phyloP scores from a whole-genome alignment of 352 stramenopile genomes.

The Phytophthora pini region DNA sequence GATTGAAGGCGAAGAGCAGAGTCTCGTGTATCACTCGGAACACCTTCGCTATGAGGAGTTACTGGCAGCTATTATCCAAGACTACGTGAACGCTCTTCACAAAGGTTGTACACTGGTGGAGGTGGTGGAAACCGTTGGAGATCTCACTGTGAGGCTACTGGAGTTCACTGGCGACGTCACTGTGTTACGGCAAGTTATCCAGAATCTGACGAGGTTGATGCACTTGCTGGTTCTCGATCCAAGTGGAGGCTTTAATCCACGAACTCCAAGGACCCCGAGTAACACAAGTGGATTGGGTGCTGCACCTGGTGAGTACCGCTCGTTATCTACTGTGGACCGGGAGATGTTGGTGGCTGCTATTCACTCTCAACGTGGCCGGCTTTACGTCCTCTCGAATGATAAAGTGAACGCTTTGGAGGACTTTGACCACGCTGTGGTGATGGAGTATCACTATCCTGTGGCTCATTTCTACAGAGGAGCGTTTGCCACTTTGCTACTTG shows the following conservation, averaged over 20 bases:
- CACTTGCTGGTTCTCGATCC: slow-evolving; percentile 54
- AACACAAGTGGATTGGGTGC: slow-evolving; percentile 28
- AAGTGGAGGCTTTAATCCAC: slow-evolving; percentile 38
- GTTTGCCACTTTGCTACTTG: slow-evolving; percentile 53
- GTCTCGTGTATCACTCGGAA: slow-evolving; percentile 70
- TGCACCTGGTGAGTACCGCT: slow-evolving; percentile 15
- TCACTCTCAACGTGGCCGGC: slow-evolving; percentile 64
- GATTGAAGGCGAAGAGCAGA: slow-evolving; percentile 70
- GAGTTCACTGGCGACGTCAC: slow-evolving; percentile 70
- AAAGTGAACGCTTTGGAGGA: slow-evolving; percentile 52
- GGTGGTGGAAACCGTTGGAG: slow-evolving; percentile 77
- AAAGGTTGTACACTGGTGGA: slow-evolving; percentile 78
- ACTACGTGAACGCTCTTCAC: slow-evolving; percentile 75
- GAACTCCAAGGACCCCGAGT: slow-evolving; percentile 10
- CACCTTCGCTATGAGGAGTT: slow-evolving; percentile 73
- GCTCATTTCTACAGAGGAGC: slow-evolving; percentile 82
- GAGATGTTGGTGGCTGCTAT: slow-evolving; percentile 66
- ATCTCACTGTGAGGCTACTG: slow-evolving; percentile 68
- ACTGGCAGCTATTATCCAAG: slow-evolving; percentile 69
- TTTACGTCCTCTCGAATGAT: slow-evolving; percentile 70
- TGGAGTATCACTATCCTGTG: slow-evolving; percentile 82
- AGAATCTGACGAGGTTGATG: slow-evolving; percentile 66
- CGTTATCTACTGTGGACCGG: slow-evolving; percentile 44
- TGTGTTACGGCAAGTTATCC: slow-evolving; percentile 68
- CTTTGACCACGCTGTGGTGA: slow-evolving; percentile 78